Evolutionary conservation across 345 rosid species (phyloP), one percentile per base, ranked within the genome.

Genomic region (Aquilaria sinensis): DNA sequence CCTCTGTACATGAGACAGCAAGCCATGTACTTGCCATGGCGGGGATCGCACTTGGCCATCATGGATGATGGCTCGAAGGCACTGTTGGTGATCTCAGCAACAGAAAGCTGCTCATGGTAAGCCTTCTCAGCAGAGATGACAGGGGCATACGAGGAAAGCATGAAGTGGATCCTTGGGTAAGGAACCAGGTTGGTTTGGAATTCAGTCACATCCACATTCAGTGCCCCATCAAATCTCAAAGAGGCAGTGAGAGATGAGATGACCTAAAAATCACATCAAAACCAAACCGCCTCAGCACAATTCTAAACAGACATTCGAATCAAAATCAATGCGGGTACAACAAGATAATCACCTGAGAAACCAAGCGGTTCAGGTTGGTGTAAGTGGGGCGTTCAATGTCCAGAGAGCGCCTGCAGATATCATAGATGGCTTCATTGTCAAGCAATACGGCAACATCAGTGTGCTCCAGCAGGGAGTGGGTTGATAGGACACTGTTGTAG

Each of bases 11-110:
- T 79, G 30, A 82, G 78, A 57, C 87, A 82, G 75, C 84, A 82
- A 30, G 87, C 87, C 84, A 82, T 82, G 81, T 82, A 82, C 68
- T 82, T 82, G 16, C 87, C 87, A 56, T 79, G 87, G 65, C 87
- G 87, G 14, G 84, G 87, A 31, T 82, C 87, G 4, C 87, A 81
- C 67, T 78, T 81, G 45, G 85, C 83, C 85, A 81, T 81, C 85
- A 81, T 81, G 41, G 85, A 78, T 43, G 85, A 78, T 0, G 83
- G 85, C 63, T 81, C 85, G 31, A 81, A 81, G 47, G 85, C 85
- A 66, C 82, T 79, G 82, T 79, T 82, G 31, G 84, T 82, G 78
- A 82, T 82, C 76, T 82, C 87, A 4, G 84, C 82, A 37, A 77
- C 82, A 1, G 87, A 82, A 33, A 80, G 77, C 53, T 80, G 87